Conservation (phyloP, 306 rosid species). For the Rosa chinensis region DNA sequence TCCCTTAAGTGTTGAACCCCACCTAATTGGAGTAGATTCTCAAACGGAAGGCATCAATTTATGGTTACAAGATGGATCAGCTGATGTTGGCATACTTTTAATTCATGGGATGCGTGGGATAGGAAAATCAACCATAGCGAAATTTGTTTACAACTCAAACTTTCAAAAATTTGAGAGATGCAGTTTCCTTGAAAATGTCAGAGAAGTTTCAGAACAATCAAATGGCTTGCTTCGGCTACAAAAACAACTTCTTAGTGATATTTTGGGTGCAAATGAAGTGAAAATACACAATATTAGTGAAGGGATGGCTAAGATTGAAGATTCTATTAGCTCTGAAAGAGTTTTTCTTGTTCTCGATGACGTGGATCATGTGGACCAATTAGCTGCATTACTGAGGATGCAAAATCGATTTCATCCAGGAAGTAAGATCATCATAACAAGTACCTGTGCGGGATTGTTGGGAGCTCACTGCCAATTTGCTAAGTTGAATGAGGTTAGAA, state of each 20-base stretch:
- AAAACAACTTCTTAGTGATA: not conserved
- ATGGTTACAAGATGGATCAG: not conserved
- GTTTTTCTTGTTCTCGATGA: conserved; percentile 9
- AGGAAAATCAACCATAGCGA: conserved; percentile 10
- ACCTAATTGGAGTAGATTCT: not conserved
- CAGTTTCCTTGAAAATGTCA: conserved; percentile 3
- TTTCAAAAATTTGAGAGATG: not conserved
- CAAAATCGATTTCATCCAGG: too few species aligned
- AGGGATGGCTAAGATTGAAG: not conserved
- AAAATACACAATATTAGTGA: not conserved
- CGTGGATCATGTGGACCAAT: too few species aligned
- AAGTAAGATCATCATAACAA: too few species aligned
- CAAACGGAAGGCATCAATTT: not conserved
- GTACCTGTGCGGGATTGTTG: too few species aligned
- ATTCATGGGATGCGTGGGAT: not conserved
- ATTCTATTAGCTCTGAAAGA: not conserved
- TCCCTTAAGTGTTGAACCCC: not conserved
- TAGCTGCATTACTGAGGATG: too few species aligned
- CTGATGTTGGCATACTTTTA: not conserved
- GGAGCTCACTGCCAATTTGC: too few species aligned
- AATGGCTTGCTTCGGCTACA: not conserved
- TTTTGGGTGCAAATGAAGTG: not conserved
- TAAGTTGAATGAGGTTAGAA: not conserved
- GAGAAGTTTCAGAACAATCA: not conserved
- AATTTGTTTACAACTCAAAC: not conserved